Evolutionary conservation across 768 basidiomycete species (phyloP).

Genomic region (Tephrocybe sp.): DNA sequence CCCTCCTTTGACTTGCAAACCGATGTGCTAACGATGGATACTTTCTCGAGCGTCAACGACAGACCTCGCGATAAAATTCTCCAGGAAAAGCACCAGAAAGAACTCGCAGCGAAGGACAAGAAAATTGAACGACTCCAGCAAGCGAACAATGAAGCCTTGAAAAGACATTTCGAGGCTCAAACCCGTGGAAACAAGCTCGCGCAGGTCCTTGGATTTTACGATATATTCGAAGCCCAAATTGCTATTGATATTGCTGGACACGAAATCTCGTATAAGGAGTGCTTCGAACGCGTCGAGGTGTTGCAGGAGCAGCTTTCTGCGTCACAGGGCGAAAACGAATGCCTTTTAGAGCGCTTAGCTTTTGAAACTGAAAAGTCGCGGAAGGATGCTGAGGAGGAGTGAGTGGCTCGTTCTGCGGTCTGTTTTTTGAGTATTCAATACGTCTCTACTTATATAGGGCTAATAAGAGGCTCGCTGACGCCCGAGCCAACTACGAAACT

Average conservation of each 20-base stretch:
- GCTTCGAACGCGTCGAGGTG: conserved; percentile 29
- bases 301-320: conserved; percentile 21
- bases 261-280: conserved; percentile 31
- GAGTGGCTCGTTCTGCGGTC: neutral
- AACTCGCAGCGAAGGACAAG: conserved; percentile 26
- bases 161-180: conserved; percentile 34
- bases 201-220: conserved; percentile 38
- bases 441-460: neutral
- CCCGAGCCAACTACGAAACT: neutral
- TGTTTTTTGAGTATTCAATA: neutral
- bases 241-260: conserved; percentile 34
- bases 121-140: conserved; percentile 29
- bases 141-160: conserved; percentile 32
- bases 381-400: neutral
- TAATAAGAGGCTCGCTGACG: neutral
- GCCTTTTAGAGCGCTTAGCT: neutral
- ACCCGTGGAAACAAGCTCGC: conserved; percentile 38
- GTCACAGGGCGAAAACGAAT: neutral
- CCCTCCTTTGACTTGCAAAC: too few relatives aligned
- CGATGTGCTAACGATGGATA: conserved; percentile 7
- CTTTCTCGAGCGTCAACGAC: conserved; percentile 30
- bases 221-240: conserved; percentile 40
- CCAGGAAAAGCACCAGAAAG: conserved; percentile 29
- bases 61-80: conserved; percentile 35
- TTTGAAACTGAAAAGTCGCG: neutral